Percentiles rank a stretch among this genome's conserved stretches.
These are phyloP conservation scores for Microthlaspi erraticum DNA, from an alignment of 345 rosid species.

Conservation along the genomic window DNA sequence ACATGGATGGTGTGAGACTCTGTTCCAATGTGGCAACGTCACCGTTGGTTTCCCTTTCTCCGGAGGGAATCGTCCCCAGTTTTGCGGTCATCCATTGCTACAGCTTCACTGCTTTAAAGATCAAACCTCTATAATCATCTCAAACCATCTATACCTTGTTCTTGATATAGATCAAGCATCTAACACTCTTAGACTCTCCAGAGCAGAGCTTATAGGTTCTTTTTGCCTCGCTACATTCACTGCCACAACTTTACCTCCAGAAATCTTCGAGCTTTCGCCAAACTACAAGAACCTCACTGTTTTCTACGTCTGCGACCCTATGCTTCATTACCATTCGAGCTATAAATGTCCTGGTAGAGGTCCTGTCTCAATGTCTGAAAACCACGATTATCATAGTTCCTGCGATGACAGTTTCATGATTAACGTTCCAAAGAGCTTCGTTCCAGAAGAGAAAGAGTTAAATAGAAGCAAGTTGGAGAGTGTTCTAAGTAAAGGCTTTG, in stretches of 20 bases:
- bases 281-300: constrained; percentile 33
- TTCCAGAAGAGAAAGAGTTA: background rate
- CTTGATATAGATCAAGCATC: background rate
- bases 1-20: background rate
- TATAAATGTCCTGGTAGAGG: constrained; percentile 15
- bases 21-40: constrained; percentile 44
- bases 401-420: constrained; percentile 16
- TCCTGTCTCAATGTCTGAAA: background rate
- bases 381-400: background rate
- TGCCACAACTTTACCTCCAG: constrained; percentile 17
- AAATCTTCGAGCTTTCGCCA: background rate
- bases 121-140: constrained; percentile 7
- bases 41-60: constrained; percentile 49
- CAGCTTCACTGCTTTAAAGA: constrained; percentile 42
- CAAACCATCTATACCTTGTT: constrained; percentile 38
- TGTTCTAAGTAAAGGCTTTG: constrained; percentile 39
- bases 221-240: constrained; percentile 24
- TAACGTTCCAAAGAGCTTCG: background rate
- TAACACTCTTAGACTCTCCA: constrained; percentile 35
- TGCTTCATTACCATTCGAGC: background rate
- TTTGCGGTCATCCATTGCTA: constrained; percentile 50
- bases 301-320: constrained; percentile 34
- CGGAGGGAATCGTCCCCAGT: background rate
- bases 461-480: background rate
- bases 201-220: constrained; percentile 24